Base-by-base conservation (phyloP, 805 yeast genomes). In the Wickerhamomyces bisporus region DNA sequence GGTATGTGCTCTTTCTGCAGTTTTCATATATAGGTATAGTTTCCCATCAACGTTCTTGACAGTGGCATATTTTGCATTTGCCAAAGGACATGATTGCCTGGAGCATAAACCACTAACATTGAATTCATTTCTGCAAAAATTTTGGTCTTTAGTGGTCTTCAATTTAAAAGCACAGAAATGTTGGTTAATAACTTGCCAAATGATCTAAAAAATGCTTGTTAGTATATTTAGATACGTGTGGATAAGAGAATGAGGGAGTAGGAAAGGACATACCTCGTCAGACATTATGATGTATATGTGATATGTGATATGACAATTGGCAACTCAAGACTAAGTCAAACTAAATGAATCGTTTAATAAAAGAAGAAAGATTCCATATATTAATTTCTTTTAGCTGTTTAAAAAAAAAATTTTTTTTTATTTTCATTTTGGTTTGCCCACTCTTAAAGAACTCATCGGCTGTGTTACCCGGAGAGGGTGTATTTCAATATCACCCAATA, bases 111-210 rank as follows among this genome's bases (percentile, higher is more conserved):
- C 99, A 47, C 87, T 78, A 35, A 91, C 98, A 60, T 93, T 93
- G 66, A 86, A 89, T 61, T 93, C 98, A 59, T 91, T 93, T 60
- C 97, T 71, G 66, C 99, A 93, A 59, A 93, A 93, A 52, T 79
- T 84, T 62, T 91, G 97, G 19, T 79, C 86, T 55, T 86, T 86
- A 43, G 86, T 85, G 20, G 96, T 84, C 56, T 83, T 85, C 52
- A 93, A 70, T 64, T 91, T 91, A 69, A 84, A 93, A 17, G 98
- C 86, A 69, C 98, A 93, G 58, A 91, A 93, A 60, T 87, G 91
- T 60, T 86, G 88, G 66, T 89, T 88, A 52, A 93, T 86, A 44
- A 91, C 93, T 68, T 86, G 94, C 99, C 99, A 93, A 56, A 93
- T 86, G 50, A 93, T 81, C 75, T 91, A 17, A 16, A 24, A 20